Conservation (phyloP, 2,329 filamentous ascomycete genomes). For the Aspergillus flavus region DNA sequence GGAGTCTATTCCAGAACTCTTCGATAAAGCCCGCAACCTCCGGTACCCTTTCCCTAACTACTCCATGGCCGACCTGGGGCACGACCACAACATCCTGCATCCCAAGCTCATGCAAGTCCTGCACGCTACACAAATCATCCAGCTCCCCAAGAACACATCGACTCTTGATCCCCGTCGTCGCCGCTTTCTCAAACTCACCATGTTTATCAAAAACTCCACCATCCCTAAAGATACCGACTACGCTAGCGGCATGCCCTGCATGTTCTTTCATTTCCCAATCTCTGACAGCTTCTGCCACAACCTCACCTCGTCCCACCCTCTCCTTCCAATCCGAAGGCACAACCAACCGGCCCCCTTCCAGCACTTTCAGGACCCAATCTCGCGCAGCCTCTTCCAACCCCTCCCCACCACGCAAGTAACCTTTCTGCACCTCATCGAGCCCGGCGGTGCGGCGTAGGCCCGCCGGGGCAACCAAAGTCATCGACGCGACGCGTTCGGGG, state of each 20-base stretch:
- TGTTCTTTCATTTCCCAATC: slow-evolving; percentile 54
- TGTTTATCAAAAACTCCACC: slow-evolving; percentile 47
- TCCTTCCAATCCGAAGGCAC: slow-evolving; percentile 51
- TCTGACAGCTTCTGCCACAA: slow-evolving; percentile 53
- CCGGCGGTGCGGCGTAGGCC: slow-evolving; percentile 40
- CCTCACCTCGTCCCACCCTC: slow-evolving; percentile 42
- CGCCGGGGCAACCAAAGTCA: slow-evolving; percentile 52
- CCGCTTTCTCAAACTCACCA: slow-evolving; percentile 33
- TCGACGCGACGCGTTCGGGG: slow-evolving; percentile 33
- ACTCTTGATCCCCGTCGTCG: slow-evolving; percentile 24
- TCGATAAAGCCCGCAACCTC: slow-evolving; percentile 41
- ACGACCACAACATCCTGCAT: slow-evolving; percentile 43
- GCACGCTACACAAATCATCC: slow-evolving; percentile 38
- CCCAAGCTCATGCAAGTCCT: slow-evolving; percentile 36
- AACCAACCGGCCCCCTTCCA: slow-evolving; percentile 49
- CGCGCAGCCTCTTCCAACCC: slow-evolving; percentile 34
- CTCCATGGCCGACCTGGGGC: slow-evolving; percentile 41
- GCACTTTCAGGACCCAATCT: slow-evolving; percentile 41
- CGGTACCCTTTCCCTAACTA: slow-evolving; percentile 40
- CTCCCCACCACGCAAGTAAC: slow-evolving; percentile 27
- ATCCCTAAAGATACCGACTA: slow-evolving; percentile 52
- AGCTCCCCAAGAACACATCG: slow-evolving; percentile 41
- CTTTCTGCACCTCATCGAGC: slow-evolving; percentile 28
- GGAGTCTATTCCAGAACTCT: slow-evolving; percentile 31
- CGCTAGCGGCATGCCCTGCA: slow-evolving; percentile 48